phyloP scores from a whole-genome alignment of 345 rosid species.

The Moricandia arvensis region DNA sequence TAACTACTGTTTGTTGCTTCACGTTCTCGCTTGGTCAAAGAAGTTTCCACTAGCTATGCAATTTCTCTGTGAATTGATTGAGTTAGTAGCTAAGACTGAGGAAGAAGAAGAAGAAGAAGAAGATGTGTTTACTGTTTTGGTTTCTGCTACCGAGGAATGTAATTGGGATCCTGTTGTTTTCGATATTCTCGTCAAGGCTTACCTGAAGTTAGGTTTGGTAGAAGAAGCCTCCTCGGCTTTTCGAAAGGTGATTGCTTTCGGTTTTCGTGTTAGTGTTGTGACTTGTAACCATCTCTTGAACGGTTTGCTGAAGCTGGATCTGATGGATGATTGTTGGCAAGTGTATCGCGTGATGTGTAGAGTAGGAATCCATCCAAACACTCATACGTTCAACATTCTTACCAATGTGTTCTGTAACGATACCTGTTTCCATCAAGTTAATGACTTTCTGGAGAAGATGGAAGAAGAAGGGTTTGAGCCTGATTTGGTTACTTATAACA shows the following conservation, averaged over 20 bases:
- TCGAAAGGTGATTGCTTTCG: conserved; percentile 46
- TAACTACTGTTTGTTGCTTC: conserved; percentile 60
- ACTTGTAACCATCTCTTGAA: conserved; percentile 77
- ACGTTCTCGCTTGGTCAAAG: conserved; percentile 56
- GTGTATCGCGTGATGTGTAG: conserved; percentile 68
- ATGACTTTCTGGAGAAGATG: conserved; percentile 81
- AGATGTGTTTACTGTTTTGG: conserved; percentile 43
- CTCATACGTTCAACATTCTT: conserved; percentile 75
- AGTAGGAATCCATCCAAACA: conserved; percentile 58
- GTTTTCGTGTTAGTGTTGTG: conserved; percentile 62
- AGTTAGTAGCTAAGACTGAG: conserved; percentile 15
- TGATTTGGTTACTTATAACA: conserved; percentile 84
- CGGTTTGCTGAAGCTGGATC: conserved; percentile 60
- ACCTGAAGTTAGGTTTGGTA: conserved; percentile 49
- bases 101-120: conserved; percentile 34
- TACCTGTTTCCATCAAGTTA: conserved; percentile 49
- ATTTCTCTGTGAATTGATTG: conserved; percentile 49
- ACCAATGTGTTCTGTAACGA: conserved; percentile 60
- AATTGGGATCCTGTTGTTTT: conserved; percentile 69
- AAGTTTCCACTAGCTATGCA: conserved; percentile 53
- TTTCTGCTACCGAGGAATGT: conserved; percentile 51
- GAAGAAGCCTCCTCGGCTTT: conserved; percentile 47
- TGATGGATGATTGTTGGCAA: conserved; percentile 59
- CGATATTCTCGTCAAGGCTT: conserved; percentile 68
- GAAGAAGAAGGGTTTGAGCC: conserved; percentile 97